Evolutionary conservation across 352 stramenopile genomes (phyloP), one percentile per base, ranked within the genome.

Genomic region (Phytopythium oedochilum): DNA sequence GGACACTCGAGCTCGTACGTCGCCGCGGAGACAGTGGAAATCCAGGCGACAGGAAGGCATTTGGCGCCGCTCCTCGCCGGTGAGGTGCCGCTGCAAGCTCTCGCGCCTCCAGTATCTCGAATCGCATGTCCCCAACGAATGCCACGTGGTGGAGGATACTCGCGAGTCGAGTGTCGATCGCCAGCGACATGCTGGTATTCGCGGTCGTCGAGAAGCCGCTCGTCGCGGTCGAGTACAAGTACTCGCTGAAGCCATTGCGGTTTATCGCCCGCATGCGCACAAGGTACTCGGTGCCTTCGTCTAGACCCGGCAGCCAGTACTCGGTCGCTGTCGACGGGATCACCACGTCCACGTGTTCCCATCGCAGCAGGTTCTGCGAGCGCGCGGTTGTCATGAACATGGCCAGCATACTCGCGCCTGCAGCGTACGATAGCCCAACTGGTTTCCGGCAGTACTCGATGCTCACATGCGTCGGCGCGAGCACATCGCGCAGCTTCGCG

Each of bases 391-490:
- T 57, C 66, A 85, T 67, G 17, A 88, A 47, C 65, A 86, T 81
- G 0, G 72, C 70, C 2, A 89, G 58, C 26, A 89, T 66, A 0
- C 68, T 66, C 31, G 44, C 44, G 7, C 44, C 44, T 6, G 69
- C 83, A 4, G 72, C 67, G 23, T 64, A 62, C 3, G 76, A 66
- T 8, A 89, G 23, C 12, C 75, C 73, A 4, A 53, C 55, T 15
- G 79, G 77, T 25, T 81, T 83, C 28, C 81, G 83, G 58, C 73
- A 85, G 31, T 75, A 77, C 57, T 89, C 79, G 50, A 89, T 28
- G 22, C 85, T 72, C 22, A 84, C 73, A 57, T 70, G 80, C 5
- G 71, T 59, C 5, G 75, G 74, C 14, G 77, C 62, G 14, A 89
- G 54, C 4, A 66, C 60, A 26, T 74, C 69, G 26, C 48, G 53